Percentiles rank a stretch among this genome's conserved stretches.
Conservation (phyloP, 345 rosid genomes). For the Eucalyptus tenuipes region DNA sequence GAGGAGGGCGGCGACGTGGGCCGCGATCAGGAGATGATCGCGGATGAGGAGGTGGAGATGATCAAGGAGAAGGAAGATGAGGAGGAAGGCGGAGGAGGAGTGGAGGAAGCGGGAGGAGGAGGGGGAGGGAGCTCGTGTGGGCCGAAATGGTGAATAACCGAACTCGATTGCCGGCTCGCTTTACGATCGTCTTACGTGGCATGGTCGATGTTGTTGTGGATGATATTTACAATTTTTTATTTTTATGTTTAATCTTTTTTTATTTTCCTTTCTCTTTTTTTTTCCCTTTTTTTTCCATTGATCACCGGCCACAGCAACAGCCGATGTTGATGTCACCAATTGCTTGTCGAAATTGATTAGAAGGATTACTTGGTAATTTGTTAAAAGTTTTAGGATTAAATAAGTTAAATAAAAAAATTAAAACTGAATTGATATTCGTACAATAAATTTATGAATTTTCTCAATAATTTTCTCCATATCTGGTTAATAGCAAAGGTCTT, state of each 20-base stretch:
- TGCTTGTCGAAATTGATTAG: accelerated
- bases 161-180: neutral
- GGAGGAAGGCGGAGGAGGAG: neutral
- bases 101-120: neutral
- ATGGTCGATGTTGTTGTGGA: accelerated
- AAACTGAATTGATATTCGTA: neutral
- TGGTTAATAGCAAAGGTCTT: accelerated
- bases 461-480: neutral
- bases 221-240: too few relatives aligned
- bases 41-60: neutral
- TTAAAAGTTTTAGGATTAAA: accelerated
- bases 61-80: neutral
- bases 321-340: neutral
- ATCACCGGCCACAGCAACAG: accelerated
- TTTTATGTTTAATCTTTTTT: too few relatives aligned
- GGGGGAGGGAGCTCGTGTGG: neutral
- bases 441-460: accelerated
- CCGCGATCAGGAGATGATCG: neutral
- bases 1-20: neutral
- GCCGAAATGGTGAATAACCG: neutral
- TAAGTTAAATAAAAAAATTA: accelerated
- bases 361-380: neutral
- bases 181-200: accelerated
- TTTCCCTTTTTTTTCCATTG: accelerated
- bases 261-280: accelerated